Evolutionary conservation across 306 rosid genomes (phyloP).

Genomic region (Rosa persica): DNA sequence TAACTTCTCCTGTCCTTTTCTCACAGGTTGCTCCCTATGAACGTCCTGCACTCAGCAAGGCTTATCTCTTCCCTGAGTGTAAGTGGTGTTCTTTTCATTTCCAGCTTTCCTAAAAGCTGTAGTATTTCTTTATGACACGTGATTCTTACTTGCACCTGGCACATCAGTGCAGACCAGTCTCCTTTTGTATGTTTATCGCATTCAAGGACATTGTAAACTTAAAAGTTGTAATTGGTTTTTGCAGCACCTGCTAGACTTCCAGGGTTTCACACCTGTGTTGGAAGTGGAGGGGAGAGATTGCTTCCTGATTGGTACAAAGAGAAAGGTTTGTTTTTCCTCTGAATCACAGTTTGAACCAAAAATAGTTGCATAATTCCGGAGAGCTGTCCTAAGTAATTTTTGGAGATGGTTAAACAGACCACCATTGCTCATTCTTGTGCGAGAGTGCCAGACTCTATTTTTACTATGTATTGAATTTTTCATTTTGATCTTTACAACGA

Average conservation of each 20-base stretch:
- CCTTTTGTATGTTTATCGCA: background rate
- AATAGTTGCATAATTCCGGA: background rate
- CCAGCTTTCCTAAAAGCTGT: background rate
- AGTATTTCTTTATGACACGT: background rate
- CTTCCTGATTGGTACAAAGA: conserved; percentile 84
- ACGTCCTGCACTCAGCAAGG: conserved; percentile 99
- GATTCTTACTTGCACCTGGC: background rate
- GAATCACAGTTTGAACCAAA: background rate
- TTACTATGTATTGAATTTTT: background rate
- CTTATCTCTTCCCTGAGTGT: conserved; percentile 92
- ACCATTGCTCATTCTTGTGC: background rate
- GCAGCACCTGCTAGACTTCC: conserved; percentile 99
- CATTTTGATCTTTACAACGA: background rate
- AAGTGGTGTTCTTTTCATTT: conserved; percentile 29
- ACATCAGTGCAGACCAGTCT: background rate
- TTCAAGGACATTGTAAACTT: background rate
- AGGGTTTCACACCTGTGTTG: conserved; percentile 88
- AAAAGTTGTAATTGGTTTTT: conserved; percentile 23
- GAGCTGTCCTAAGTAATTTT: conserved; percentile 11
- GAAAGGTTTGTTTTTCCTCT: conserved; percentile 54
- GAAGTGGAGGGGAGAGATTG: conserved; percentile 93
- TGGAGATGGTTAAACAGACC: background rate
- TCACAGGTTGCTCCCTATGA: conserved; percentile 96
- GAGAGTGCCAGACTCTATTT: background rate
- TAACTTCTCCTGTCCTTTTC: background rate